phyloP scores from a whole-genome alignment of 257 asterid genomes.

The Leptodermis oblonga region DNA sequence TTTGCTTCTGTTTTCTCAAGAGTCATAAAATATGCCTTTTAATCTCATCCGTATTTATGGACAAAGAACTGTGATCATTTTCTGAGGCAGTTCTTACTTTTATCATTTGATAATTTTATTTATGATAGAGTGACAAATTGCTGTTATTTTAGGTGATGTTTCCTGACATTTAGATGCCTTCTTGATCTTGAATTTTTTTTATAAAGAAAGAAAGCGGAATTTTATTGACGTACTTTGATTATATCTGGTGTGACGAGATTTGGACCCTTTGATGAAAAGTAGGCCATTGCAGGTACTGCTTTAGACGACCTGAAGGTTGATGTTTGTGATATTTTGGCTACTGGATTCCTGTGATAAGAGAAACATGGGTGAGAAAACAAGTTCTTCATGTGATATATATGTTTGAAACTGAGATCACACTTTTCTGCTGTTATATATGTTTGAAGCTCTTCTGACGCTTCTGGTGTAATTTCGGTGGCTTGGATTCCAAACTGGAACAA shows the following conservation, averaged over 20 bases:
- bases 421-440: conserved; percentile 31
- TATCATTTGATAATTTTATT: too few relatives aligned
- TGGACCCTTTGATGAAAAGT: too few relatives aligned
- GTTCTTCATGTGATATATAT: background rate
- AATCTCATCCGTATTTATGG: background rate
- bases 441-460: conserved; percentile 42
- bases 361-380: background rate
- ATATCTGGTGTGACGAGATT: conserved; percentile 51
- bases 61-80: background rate
- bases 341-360: conserved; percentile 37
- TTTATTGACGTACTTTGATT: conserved; percentile 35
- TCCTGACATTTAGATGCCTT: background rate
- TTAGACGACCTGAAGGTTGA: too few relatives aligned
- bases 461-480: conserved; percentile 28
- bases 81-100: background rate
- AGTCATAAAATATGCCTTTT: background rate
- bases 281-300: too few relatives aligned
- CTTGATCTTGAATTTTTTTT: background rate
- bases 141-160: background rate
- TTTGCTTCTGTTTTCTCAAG: too few relatives aligned
- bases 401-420: conserved; percentile 31
- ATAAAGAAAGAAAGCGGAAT: background rate
- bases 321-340: too few relatives aligned
- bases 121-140: too few relatives aligned
- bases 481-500: conserved; percentile 36